Evolutionary conservation across 352 stramenopile genomes (phyloP).

Genomic region (Phytophthora sp.): DNA sequence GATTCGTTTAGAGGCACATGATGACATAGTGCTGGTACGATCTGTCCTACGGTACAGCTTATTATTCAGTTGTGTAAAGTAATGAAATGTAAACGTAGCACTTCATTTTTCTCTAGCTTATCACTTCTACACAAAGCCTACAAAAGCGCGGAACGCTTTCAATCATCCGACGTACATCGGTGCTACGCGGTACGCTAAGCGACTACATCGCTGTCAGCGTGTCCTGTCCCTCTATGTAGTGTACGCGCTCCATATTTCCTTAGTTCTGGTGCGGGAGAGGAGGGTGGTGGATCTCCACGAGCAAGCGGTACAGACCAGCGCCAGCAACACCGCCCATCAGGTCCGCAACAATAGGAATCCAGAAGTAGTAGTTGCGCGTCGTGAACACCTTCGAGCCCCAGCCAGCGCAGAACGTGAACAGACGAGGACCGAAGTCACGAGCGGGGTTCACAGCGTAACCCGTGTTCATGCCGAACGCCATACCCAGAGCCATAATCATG

Average conservation of each 20-base stretch:
- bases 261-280: conserved; percentile 12
- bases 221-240: conserved; percentile 18
- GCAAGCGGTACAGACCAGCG: conserved; percentile 20
- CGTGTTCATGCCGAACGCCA: conserved; percentile 60
- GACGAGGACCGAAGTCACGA: conserved; percentile 53
- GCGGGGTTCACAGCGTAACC: conserved; percentile 61
- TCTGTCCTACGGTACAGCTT: too few relatives aligned
- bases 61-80: too few relatives aligned
- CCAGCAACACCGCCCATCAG: conserved; percentile 37
- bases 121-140: conserved; percentile 1
- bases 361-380: conserved; percentile 50
- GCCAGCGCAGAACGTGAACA: conserved; percentile 39
- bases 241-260: conserved; percentile 1
- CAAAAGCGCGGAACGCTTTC: conserved; percentile 24
- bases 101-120: conserved; percentile 14
- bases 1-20: too few relatives aligned
- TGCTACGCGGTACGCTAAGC: conserved; percentile 9
- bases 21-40: too few relatives aligned
- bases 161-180: neutral
- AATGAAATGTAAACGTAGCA: conserved; percentile 17
- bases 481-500: conserved; percentile 58
- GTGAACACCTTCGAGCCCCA: conserved; percentile 57
- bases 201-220: neutral
- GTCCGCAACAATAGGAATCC: conserved; percentile 21
- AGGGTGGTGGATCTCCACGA: conserved; percentile 53